Base-by-base conservation (phyloP, 2,329 filamentous ascomycete genomes). In the Cladosporium sp. region DNA sequence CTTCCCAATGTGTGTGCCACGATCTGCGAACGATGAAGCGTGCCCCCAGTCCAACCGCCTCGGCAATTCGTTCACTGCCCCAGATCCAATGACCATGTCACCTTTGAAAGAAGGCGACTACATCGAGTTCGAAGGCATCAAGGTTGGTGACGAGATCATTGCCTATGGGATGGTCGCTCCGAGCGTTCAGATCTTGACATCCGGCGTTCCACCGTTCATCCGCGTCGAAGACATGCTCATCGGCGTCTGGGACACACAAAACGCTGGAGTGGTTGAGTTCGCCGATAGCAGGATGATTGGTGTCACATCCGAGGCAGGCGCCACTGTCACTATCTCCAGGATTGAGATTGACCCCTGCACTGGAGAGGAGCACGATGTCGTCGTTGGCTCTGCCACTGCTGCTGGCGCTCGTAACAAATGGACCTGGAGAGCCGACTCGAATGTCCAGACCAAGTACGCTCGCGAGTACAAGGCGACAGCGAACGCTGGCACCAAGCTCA, bases 1-100 rank as follows among this genome's bases (percentile, higher is more conserved):
- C 0, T 78, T 77, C 45, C 76, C 75, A 2, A 78, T 78, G 75
- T 79, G 75, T 50, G 71, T 78, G n/a, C 75, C 73, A 0, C 67
- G 76, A 8, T 70, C 68, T 17, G 50, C 59, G 17, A 61, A 58
- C 24, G 67, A 72, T 41, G 45, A 58, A 0, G 60, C 64, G 11
- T 74, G 72, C 52, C 68, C 69, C 5, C 36, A 53, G 13, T 64
- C 64, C 8, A 74, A 73, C 51, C 66, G 61, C 47, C 63, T 58
- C 45, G 62, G 53, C 54, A 63, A 49, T 5, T 52, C 45, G 12
- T 64, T 71, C 51, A 55, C 56, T 15, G 64, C 68, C 2, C 62
- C 63, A 2, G 65, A 73, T 48, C 59, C 69, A 6, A 50, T 69
- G 7, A 55, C 59, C 2, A 74, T 73, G 72, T 70, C 68, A 0